phyloP scores from a whole-genome alignment of 805 yeast genomes.

The Lipomyces yamadae region DNA sequence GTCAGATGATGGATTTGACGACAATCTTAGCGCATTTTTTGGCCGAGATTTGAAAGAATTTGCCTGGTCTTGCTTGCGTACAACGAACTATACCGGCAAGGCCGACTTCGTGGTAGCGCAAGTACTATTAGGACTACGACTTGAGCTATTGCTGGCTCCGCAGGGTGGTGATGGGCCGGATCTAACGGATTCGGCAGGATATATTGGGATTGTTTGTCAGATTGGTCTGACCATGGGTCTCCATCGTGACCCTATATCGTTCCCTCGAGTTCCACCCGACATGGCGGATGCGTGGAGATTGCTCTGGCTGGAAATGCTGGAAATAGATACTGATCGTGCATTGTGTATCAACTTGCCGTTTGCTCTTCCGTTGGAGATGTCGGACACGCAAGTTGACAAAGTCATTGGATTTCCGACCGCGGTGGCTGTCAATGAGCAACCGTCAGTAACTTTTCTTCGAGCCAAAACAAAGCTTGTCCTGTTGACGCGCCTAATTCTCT shows the following conservation, averaged over 20 bases:
- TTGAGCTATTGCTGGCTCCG: constrained; percentile 34
- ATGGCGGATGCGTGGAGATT: constrained; percentile 38
- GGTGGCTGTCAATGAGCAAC: constrained; percentile 22
- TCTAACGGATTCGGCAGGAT: constrained; percentile 31
- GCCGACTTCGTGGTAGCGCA: constrained; percentile 28
- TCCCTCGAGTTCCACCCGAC: constrained; percentile 33
- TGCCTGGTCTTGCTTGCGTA: constrained; percentile 30
- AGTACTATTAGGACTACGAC: constrained; percentile 38
- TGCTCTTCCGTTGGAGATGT: constrained; percentile 26
- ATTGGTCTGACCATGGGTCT: constrained; percentile 41
- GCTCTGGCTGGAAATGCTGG: constrained; percentile 40
- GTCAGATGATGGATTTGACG: constrained; percentile 29
- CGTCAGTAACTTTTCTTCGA: constrained; percentile 23
- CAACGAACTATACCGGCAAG: constrained; percentile 26
- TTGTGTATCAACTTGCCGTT: constrained; percentile 34
- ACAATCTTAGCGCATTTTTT: constrained; percentile 23
- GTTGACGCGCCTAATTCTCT: constrained; percentile 23
- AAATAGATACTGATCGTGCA: constrained; percentile 37
- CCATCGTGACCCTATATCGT: constrained; percentile 42
- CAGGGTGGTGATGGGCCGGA: constrained; percentile 39
- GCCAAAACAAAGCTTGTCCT: constrained; percentile 20
- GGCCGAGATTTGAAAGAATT: constrained; percentile 16
- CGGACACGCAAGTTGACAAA: constrained; percentile 24
- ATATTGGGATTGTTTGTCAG: constrained; percentile 38
- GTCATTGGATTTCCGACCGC: constrained; percentile 8